phyloP scores from a whole-genome alignment of 345 rosid species.

The Jatropha curcas region DNA sequence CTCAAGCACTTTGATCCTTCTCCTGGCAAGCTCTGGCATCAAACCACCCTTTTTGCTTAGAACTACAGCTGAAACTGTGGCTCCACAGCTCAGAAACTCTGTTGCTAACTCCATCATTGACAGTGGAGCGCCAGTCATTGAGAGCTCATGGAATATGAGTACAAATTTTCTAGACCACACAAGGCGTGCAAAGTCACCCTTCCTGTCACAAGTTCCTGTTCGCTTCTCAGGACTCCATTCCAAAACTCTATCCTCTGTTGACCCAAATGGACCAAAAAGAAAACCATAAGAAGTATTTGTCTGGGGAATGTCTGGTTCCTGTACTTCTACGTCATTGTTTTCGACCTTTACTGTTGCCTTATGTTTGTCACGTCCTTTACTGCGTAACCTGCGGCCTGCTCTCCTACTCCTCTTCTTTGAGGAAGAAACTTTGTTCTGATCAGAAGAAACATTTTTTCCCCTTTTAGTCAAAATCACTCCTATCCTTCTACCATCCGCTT shows the following conservation, averaged over 20 bases:
- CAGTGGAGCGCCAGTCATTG: slow-evolving; percentile 98
- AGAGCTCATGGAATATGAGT: slow-evolving; percentile 89
- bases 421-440: slow-evolving; percentile 25
- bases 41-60: slow-evolving; percentile 92
- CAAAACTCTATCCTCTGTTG: slow-evolving; percentile 65
- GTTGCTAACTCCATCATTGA: slow-evolving; percentile 98
- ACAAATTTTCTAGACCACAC: slow-evolving; percentile 97
- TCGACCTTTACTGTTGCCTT: slow-evolving; percentile 40
- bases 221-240: slow-evolving; percentile 94
- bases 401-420: slow-evolving; percentile 55
- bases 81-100: slow-evolving; percentile 98
- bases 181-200: slow-evolving; percentile 84
- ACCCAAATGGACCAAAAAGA: slow-evolving; percentile 89
- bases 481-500: slow-evolving; percentile 41
- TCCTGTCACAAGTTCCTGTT: slow-evolving; percentile 92
- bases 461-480: slow-evolving; percentile 59
- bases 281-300: slow-evolving; percentile 67
- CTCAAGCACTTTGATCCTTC: slow-evolving; percentile 88
- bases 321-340: slow-evolving; percentile 42
- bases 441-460: slow-evolving; percentile 36
- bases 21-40: slow-evolving; percentile 76
- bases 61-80: slow-evolving; percentile 92
- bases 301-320: slow-evolving; percentile 61
- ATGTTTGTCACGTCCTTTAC: slow-evolving; percentile 45
- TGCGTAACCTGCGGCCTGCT: slow-evolving; percentile 41